phyloP scores from a whole-genome alignment of 805 yeast species.

The Metschnikowia anglica region DNA sequence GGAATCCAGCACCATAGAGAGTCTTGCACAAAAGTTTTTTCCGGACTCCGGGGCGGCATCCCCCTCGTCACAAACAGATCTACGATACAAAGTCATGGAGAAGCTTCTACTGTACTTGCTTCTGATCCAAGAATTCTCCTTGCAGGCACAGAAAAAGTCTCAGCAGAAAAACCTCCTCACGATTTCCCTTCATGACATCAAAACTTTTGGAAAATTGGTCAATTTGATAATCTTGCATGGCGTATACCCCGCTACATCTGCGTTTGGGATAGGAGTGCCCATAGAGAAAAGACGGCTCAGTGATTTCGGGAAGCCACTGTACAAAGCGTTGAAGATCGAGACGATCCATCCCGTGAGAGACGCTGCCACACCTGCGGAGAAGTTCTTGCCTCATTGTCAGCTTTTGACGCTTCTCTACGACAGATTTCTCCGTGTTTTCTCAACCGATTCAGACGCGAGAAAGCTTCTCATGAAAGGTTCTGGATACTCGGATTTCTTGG shows the following conservation, averaged over 20 bases:
- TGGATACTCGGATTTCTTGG: conserved; percentile 60
- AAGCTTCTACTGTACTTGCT: conserved; percentile 36
- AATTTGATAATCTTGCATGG: conserved; percentile 70
- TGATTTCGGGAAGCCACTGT: conserved; percentile 37
- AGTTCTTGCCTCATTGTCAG: conserved; percentile 14
- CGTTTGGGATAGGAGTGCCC: conserved; percentile 60
- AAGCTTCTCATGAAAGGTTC: conserved; percentile 62
- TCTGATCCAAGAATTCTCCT: conserved; percentile 40
- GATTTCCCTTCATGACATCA: conserved; percentile 84
- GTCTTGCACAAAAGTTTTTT: conserved; percentile 1
- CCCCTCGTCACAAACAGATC: not conserved
- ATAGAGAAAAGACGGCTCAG: conserved; percentile 57
- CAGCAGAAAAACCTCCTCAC: conserved; percentile 42
- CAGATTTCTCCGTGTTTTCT: conserved; percentile 36
- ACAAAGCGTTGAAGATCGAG: conserved; percentile 27
- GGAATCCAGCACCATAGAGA: no score
- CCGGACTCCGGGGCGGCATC: not conserved
- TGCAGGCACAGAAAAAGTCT: conserved; percentile 17
- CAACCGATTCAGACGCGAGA: conserved; percentile 46
- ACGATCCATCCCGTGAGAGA: conserved; percentile 15
- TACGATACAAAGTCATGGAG: conserved; percentile 28
- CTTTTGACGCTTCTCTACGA: conserved; percentile 31
- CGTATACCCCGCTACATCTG: conserved; percentile 60
- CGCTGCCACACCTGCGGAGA: not conserved
- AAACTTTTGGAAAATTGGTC: conserved; percentile 61